Conservation (phyloP, 73 alveolate species). For the Breviolum minutum region DNA sequence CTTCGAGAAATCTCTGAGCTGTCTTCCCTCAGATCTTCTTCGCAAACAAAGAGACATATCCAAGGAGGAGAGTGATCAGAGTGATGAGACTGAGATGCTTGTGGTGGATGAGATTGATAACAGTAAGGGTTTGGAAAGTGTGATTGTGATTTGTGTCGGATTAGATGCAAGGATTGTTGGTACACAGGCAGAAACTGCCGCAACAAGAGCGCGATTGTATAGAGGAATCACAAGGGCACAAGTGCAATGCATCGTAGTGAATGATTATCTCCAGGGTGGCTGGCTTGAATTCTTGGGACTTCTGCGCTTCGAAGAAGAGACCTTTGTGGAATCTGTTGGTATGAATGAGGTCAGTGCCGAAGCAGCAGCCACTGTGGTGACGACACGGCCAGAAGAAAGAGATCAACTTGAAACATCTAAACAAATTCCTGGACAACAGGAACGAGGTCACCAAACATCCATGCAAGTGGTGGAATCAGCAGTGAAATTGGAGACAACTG, state of each 20-base stretch:
- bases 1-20: neutral
- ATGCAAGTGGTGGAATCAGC: too few relatives aligned
- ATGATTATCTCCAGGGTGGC: neutral
- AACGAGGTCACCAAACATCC: too few relatives aligned
- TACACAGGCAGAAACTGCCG: neutral
- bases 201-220: neutral
- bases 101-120: neutral
- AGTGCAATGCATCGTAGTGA: neutral
- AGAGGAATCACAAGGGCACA: slow-evolving; percentile 24
- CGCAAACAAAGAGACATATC: too few relatives aligned
- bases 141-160: slow-evolving; percentile 43
- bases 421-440: too few relatives aligned
- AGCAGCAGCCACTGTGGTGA: neutral
- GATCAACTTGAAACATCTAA: too few relatives aligned
- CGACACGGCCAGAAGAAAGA: too few relatives aligned
- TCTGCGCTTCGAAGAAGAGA: neutral
- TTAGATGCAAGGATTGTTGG: slow-evolving; percentile 15
- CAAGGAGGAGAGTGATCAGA: too few relatives aligned
- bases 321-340: neutral
- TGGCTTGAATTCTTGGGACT: neutral
- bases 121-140: neutral
- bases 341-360: neutral
- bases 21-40: neutral
- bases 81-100: neutral
- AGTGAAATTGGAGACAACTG: too few relatives aligned